phyloP scores from a whole-genome alignment of 2,329 filamentous ascomycete species.

The Penicillium sp. region DNA sequence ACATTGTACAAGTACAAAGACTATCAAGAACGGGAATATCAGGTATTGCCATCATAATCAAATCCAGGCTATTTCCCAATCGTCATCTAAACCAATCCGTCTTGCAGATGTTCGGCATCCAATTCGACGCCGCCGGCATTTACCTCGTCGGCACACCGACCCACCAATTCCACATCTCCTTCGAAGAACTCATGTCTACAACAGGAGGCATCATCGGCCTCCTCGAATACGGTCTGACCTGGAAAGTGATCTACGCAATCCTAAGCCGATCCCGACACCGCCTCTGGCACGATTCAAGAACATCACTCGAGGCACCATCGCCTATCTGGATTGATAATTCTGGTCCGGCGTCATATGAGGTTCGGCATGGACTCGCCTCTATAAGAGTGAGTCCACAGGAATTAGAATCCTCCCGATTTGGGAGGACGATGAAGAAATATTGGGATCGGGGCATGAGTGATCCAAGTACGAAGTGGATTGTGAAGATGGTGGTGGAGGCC shows the following conservation, averaged over 20 bases:
- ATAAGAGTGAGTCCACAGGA: conserved; percentile 20
- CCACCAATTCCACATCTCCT: conserved; percentile 25
- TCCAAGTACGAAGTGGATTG: conserved; percentile 6
- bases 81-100: neutral
- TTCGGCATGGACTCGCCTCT: conserved; percentile 21
- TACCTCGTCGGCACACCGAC: conserved; percentile 27
- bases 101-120: conserved; percentile 23
- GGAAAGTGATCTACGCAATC: conserved; percentile 20
- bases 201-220: conserved; percentile 24
- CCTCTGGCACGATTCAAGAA: conserved; percentile 14
- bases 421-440: conserved; percentile 21
- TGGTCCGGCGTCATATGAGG: conserved; percentile 22
- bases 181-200: conserved; percentile 27
- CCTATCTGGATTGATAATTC: conserved; percentile 28
- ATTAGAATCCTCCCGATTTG: conserved; percentile 22
- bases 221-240: conserved; percentile 26
- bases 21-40: neutral
- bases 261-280: conserved; percentile 19
- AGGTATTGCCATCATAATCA: neutral
- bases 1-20: neutral
- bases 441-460: conserved; percentile 24
- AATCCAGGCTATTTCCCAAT: neutral
- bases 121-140: conserved; percentile 27
- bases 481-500: conserved; percentile 18
- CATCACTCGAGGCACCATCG: conserved; percentile 13